These are phyloP conservation scores for Verticillium tricorpus DNA, from an alignment of 2,329 filamentous ascomycete species.

Conservation along the genomic window DNA sequence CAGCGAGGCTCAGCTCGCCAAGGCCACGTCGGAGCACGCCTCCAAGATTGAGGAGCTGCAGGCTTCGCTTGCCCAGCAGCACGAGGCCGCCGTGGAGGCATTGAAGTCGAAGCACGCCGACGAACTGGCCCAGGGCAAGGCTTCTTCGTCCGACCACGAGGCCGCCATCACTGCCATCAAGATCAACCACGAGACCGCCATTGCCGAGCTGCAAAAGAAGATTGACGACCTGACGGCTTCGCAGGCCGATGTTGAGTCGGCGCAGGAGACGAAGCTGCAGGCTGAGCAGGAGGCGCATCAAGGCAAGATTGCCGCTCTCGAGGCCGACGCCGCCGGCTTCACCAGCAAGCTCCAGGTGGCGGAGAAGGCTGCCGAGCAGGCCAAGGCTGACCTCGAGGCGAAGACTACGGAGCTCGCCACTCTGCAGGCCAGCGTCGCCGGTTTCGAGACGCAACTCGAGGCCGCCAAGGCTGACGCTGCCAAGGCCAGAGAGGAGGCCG, in stretches of 20 bases:
- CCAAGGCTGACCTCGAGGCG: slow-evolving; percentile 38
- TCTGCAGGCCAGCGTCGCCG: slow-evolving; percentile 34
- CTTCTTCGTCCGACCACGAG: slow-evolving; percentile 41
- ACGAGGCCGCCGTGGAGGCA: slow-evolving; percentile 42
- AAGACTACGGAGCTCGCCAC: slow-evolving; percentile 33
- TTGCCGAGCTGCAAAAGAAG: slow-evolving; percentile 48
- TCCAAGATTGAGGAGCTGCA: slow-evolving; percentile 47
- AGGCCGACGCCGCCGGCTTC: slow-evolving; percentile 47
- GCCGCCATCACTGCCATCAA: slow-evolving; percentile 46
- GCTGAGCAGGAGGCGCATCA: slow-evolving; percentile 39
- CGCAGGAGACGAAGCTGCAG: slow-evolving; percentile 39
- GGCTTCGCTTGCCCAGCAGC: slow-evolving; percentile 43
- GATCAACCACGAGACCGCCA: slow-evolving; percentile 40
- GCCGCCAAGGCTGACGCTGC: slow-evolving; percentile 36
- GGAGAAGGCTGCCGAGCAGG: slow-evolving; percentile 37
- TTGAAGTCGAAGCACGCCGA: slow-evolving; percentile 50
- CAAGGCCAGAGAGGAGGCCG: slow-evolving; percentile 41
- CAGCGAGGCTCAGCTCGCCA: slow-evolving; percentile 28
- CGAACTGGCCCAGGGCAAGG: slow-evolving; percentile 42
- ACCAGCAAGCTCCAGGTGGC: slow-evolving; percentile 43
- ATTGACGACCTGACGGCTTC: slow-evolving; percentile 48
- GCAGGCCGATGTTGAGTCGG: slow-evolving; percentile 38
- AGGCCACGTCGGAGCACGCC: slow-evolving; percentile 42
- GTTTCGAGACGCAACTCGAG: slow-evolving; percentile 41
- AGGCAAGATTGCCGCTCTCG: slow-evolving; percentile 43